Evolutionary conservation across 208 protist species (phyloP), one percentile per base, ranked within the genome.

Genomic region (Leishmania major): DNA sequence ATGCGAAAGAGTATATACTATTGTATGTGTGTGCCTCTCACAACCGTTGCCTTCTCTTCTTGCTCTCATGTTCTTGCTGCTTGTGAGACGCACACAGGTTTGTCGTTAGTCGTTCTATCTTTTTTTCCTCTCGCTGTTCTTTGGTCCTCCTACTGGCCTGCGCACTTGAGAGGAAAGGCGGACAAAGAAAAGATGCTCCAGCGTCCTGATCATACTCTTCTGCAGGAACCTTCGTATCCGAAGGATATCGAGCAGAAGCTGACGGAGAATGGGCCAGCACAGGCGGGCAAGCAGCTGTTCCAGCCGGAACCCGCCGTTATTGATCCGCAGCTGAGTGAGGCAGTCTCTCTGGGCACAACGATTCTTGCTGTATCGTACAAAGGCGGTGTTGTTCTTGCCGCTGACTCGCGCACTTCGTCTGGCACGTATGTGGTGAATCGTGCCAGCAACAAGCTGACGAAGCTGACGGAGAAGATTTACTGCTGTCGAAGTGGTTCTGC

Each of bases 311-410:
- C 92, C 40, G 91, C 89, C 53, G 90, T 94, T 49, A 89, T 96
- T 70, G 93, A 97, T 59, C 95, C 95, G 8, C 95, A 96, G 79
- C 72, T 96, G 62, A 94, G 91, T 77, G 92, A 96, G 79, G 92
- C 94, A 11, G 94, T 97, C 53, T 97, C 94, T 11, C 90, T 97
- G 47, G 94, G 99, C 72, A 99, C 99, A 37, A 99, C 99, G 7
- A 99, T 99, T 94, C 98, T 99, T 86, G 99, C 99, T 4, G 97
- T 99, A 45, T 94, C 97, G 59, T 99, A 96, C 87, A 91, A 99
- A 45, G 99, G 92, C 57, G 99, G 99, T 75, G 99, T 99, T 6
- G 89, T 99, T 47, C 87, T 99, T 53, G 99, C 98, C 28, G 99
- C 99, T 13, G 99, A 99, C 88, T 99, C 98, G 25, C 96, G 99